Evolutionary conservation across 129 eudicot species (phyloP).

Genomic region (Gnaphalium uliginosum): DNA sequence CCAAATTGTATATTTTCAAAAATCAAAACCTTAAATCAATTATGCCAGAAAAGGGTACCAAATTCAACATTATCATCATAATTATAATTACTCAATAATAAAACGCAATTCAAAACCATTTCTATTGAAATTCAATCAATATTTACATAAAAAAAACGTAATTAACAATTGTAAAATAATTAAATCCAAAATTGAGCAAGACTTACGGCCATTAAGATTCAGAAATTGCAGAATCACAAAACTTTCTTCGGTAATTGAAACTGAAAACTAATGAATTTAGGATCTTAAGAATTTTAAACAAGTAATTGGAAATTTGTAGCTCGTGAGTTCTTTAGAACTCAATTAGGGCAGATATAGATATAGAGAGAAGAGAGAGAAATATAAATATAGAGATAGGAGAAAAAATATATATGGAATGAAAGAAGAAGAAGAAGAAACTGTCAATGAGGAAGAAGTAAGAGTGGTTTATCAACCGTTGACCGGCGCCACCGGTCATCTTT

Average conservation of each 20-base stretch:
- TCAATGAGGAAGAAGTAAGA: constrained; percentile 28
- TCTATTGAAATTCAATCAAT: background rate
- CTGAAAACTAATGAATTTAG: background rate
- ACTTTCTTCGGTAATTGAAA: constrained; percentile 7
- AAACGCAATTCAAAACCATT: constrained; percentile 14
- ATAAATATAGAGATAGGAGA: background rate
- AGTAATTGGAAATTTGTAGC: too few relatives aligned
- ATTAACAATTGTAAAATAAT: background rate
- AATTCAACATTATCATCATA: constrained; percentile 2
- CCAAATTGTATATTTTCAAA: background rate
- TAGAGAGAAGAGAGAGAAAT: background rate
- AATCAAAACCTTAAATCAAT: background rate
- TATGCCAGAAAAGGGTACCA: background rate
- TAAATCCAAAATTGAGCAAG: constrained; percentile 16
- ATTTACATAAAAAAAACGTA: background rate
- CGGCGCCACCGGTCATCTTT: constrained; percentile 71
- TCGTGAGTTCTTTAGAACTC: too few relatives aligned
- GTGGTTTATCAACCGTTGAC: constrained; percentile 62
- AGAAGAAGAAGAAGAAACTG: constrained; percentile 29
- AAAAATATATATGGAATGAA: too few relatives aligned
- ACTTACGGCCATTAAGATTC: constrained; percentile 55
- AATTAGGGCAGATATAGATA: background rate
- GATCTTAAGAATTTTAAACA: background rate
- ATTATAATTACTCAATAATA: background rate
- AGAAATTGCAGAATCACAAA: constrained; percentile 15